These are phyloP conservation scores for Metarhizium humberi DNA, from an alignment of 2,329 filamentous ascomycete species.

Conservation along the genomic window DNA sequence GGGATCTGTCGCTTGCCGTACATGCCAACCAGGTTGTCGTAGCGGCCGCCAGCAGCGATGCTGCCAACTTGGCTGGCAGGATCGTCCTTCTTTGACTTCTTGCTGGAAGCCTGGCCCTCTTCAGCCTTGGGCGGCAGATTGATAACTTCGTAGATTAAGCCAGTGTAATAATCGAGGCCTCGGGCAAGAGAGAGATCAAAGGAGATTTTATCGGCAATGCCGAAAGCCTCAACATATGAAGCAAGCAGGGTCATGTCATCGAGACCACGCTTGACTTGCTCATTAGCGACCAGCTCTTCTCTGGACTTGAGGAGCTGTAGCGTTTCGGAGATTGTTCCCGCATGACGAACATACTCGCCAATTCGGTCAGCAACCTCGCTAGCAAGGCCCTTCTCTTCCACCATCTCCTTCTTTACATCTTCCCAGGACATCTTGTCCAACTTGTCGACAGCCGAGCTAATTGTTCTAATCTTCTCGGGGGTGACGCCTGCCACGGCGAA, in stretches of 20 bases:
- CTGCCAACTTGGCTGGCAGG: slow-evolving; percentile 62
- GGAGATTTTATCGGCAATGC: slow-evolving; percentile 63
- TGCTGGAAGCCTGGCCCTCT: slow-evolving; percentile 26
- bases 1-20: slow-evolving; percentile 79
- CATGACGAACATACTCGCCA: slow-evolving; percentile 71
- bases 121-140: slow-evolving; percentile 42
- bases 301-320: slow-evolving; percentile 61
- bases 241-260: slow-evolving; percentile 75
- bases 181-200: slow-evolving; percentile 87
- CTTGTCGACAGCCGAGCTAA: slow-evolving; percentile 92
- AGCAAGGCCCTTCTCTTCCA: slow-evolving; percentile 77
- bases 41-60: slow-evolving; percentile 81
- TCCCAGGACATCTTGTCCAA: slow-evolving; percentile 87
- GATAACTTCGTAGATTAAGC: slow-evolving; percentile 82
- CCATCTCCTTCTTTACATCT: slow-evolving; percentile 88
- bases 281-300: slow-evolving; percentile 59
- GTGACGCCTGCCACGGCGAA: slow-evolving; percentile 89
- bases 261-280: slow-evolving; percentile 68
- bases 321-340: slow-evolving; percentile 60
- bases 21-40: slow-evolving; percentile 91
- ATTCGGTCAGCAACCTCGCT: slow-evolving; percentile 75
- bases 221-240: slow-evolving; percentile 71
- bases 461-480: slow-evolving; percentile 74
- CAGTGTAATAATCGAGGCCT: slow-evolving; percentile 89
- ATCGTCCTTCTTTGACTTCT: slow-evolving; percentile 41